Base-by-base conservation (phyloP, 2,329 filamentous ascomycete genomes). In the Diaporthe vaccinii region DNA sequence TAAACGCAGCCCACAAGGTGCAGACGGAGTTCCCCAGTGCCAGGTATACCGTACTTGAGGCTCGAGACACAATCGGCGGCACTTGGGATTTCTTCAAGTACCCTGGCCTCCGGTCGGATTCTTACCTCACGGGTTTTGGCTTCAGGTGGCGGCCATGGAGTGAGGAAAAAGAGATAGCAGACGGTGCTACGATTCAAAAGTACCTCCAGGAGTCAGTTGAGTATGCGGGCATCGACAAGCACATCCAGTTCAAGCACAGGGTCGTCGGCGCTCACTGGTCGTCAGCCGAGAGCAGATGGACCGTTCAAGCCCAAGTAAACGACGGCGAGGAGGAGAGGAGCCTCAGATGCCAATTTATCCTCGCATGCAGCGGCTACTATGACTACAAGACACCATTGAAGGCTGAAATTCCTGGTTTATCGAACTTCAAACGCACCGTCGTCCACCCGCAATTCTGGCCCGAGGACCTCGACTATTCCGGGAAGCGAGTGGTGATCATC, bases 51-150 rank as follows among this genome's bases (percentile, higher is more conserved):
- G 89, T 96, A 62, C 89, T 96, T 58, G 94, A 96, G 82, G 88
- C 87, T 5, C 90, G 93, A 72, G 83, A 88, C 74, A 85, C 88
- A 57, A 86, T 95, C 12, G 94, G 94, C 17, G 94, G 94, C 39
- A 96, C 94, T 20, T 96, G 94, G 94, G 90, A 90, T 78, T 89
- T 95, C 73, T 96, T 95, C 87, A 91, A 89, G 59, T 96, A 95
- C 80, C 94, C 93, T 0, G 93, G 94, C 51, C 90, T 95, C 75
- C 90, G 92, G 51, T 93, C 91, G 55, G 92, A 93, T 80, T 92
- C 91, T 1, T 87, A 89, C 79, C 87, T 93, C 78, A 87, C 86
- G 73, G 86, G 90, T 0, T 93, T 92, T 75, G 90, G 91, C 61
- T 93, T 96, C 77, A 82, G 89, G 1, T 97, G 94, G 91, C 87